A percentile compares a stretch with the other conserved stretches of the same genome.
phyloP scores from a whole-genome alignment of 2,329 filamentous ascomycete genomes.

The Epichloe coenophiala region DNA sequence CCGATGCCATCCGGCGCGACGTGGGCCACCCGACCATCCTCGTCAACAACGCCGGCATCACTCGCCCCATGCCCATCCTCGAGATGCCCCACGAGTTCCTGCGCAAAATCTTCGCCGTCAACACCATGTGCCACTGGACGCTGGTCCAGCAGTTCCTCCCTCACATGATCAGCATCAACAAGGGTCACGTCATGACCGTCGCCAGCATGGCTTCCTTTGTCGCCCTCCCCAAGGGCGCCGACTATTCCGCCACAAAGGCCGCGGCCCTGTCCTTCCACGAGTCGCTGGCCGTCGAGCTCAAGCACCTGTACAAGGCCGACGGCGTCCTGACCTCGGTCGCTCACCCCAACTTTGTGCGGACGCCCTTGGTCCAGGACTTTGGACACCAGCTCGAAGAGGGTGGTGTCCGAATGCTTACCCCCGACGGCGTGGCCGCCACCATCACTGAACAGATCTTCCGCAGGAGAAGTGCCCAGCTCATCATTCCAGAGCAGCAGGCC shows the following conservation, averaged over 20 bases:
- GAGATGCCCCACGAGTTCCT: conserved; percentile 40
- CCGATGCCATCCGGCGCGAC: conserved; percentile 22
- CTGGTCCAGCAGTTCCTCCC: conserved; percentile 54
- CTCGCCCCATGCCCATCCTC: conserved; percentile 45
- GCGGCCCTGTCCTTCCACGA: conserved; percentile 56
- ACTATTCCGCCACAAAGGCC: conserved; percentile 54
- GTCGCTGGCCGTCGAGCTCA: conserved; percentile 41
- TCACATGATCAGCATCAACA: conserved; percentile 45
- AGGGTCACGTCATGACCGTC: conserved; percentile 60
- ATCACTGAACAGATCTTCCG: conserved; percentile 32
- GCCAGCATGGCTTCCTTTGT: conserved; percentile 52
- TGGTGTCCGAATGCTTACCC: conserved; percentile 17
- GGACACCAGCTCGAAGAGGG: conserved; percentile 13
- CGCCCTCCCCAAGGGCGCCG: conserved; percentile 45
- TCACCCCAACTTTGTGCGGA: conserved; percentile 41
- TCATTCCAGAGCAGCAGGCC: conserved; percentile 23
- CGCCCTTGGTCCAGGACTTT: conserved; percentile 27
- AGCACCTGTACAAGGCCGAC: conserved; percentile 44
- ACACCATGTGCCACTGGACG: conserved; percentile 51
- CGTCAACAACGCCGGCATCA: conserved; percentile 58
- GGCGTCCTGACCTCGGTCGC: conserved; percentile 51
- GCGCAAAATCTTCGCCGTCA: conserved; percentile 54
- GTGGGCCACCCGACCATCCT: conserved; percentile 53
- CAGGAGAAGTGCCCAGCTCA: conserved; percentile 30
- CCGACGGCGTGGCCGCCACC: conserved; percentile 25